phyloP scores from a whole-genome alignment of 2,329 filamentous ascomycete genomes.

The Cladobotryum mycophilum region DNA sequence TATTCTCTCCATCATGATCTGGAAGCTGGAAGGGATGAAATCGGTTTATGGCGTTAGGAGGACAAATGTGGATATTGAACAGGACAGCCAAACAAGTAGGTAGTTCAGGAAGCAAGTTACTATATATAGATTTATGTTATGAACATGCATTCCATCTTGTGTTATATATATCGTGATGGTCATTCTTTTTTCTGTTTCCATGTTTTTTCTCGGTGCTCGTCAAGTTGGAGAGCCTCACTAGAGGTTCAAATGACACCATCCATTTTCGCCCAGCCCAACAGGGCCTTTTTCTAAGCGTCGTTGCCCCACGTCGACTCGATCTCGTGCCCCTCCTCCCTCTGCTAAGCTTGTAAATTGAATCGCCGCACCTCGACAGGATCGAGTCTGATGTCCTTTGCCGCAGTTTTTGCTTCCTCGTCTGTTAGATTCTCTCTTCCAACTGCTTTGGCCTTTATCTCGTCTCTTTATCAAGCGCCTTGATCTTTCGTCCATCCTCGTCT shows the following conservation, averaged over 20 bases:
- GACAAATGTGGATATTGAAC: constrained; percentile 11
- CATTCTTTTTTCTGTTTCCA: neutral
- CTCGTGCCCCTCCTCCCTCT: neutral
- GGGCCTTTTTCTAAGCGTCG: neutral
- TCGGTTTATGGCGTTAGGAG: constrained; percentile 10
- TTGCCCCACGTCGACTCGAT: constrained; percentile 9
- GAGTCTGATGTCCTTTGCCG: no score
- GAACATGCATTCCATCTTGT: constrained; percentile 2
- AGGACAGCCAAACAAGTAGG: constrained; percentile 7
- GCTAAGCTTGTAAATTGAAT: neutral
- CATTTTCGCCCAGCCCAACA: neutral
- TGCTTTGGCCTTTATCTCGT: no score
- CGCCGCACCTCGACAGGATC: no score
- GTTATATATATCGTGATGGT: neutral
- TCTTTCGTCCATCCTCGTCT: neutral
- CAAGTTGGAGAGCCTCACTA: neutral
- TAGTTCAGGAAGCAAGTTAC: constrained; percentile 6
- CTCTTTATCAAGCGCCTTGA: no score
- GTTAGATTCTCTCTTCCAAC: no score
- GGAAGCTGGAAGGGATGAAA: constrained; percentile 9
- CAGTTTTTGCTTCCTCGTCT: no score
- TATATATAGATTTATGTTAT: constrained; percentile 7
- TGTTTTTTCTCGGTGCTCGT: neutral
- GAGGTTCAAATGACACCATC: neutral
- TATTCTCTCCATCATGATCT: constrained; percentile 8